phyloP scores from a whole-genome alignment of 1,284 basidiomycete species.

The Quambalaria eucalypti region DNA sequence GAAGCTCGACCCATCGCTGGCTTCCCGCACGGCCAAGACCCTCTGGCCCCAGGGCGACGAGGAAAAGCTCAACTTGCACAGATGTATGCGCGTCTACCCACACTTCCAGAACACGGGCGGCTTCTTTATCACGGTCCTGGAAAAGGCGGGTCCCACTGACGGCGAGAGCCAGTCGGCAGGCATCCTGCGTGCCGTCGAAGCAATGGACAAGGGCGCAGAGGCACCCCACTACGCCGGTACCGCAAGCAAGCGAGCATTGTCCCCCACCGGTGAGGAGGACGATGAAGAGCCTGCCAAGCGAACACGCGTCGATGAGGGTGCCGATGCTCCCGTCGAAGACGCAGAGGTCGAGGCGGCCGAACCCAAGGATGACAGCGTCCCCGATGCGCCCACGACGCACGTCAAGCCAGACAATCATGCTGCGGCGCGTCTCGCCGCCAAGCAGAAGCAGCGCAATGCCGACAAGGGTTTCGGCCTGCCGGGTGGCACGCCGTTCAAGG shows the following conservation, averaged over 20 bases:
- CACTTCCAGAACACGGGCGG: constrained; percentile 95
- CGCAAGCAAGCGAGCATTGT: constrained; percentile 5
- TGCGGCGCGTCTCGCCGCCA: constrained; percentile 21
- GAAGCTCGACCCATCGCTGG: constrained; percentile 31
- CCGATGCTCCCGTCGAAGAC: background rate
- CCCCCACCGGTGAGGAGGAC: constrained; percentile 2
- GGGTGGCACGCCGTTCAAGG: constrained; percentile 39
- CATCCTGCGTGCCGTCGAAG: constrained; percentile 37
- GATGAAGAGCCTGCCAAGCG: background rate
- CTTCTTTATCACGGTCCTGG: constrained; percentile 87
- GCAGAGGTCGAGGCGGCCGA: constrained; percentile 9
- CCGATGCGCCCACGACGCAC: constrained; percentile 2
- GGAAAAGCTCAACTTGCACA: constrained; percentile 25
- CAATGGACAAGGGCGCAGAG: constrained; percentile 11
- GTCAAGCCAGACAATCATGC: constrained; percentile 35
- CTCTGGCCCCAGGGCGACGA: constrained; percentile 45
- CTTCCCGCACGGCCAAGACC: constrained; percentile 27
- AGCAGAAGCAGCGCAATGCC: constrained; percentile 14
- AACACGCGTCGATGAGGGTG: background rate
- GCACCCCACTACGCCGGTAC: constrained; percentile 10
- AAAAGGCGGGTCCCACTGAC: constrained; percentile 49
- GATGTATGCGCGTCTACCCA: constrained; percentile 57
- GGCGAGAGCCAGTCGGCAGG: constrained; percentile 39
- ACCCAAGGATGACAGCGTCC: constrained; percentile 13
- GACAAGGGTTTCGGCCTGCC: constrained; percentile 24